Evolutionary conservation across 768 basidiomycete genomes (phyloP), one percentile per base, ranked within the genome.

Genomic region (Lactarius tabidus): DNA sequence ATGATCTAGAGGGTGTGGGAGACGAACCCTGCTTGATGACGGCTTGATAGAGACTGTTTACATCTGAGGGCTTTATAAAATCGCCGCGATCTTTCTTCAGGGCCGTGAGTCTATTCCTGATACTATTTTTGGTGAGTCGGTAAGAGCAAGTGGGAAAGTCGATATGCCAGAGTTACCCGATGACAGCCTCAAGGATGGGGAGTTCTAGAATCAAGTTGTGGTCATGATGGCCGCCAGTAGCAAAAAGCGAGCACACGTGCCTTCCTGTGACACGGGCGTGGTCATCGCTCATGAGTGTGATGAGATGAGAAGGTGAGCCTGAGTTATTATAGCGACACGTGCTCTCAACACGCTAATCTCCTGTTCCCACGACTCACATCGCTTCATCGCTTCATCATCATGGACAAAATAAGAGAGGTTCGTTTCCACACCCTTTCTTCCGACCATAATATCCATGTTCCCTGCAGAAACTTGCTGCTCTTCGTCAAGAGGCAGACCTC

Each of bases 1-100:
- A n/a, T 17, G 64, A 43, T 26, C 33, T 31, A 45, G 54, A 59
- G 8, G 45, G 43, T 8, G 57, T 48, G 57, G 6, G 43, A 0
- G 23, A 73, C 83, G 54, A 52, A 93, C 95, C 91, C 84, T 98
- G 94, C 74, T 94, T 93, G 64, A 98, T 90, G 67, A 97, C 90
- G 3, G 87, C 84, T 67, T 93, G 91, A 81, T 98, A 98, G 66
- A 98, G 87, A 45, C 85, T 82, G 75, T 95, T 89, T 57, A 98
- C 96, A 80, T 95, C 96, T 66, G 91, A 88, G 9, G 95, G 84
- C 71, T 94, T 93, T 76, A 97, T 92, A 79, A 90, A 98, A 70
- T 92, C 90, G 43, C 85, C 93, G 55, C 93, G 86, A 74, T 96
- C 89, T 81, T 94, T 91, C 84, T 95, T 95, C 75, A 95, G 85